phyloP scores from a whole-genome alignment of 805 yeast genomes.

The Blastobotrys terrestris region DNA sequence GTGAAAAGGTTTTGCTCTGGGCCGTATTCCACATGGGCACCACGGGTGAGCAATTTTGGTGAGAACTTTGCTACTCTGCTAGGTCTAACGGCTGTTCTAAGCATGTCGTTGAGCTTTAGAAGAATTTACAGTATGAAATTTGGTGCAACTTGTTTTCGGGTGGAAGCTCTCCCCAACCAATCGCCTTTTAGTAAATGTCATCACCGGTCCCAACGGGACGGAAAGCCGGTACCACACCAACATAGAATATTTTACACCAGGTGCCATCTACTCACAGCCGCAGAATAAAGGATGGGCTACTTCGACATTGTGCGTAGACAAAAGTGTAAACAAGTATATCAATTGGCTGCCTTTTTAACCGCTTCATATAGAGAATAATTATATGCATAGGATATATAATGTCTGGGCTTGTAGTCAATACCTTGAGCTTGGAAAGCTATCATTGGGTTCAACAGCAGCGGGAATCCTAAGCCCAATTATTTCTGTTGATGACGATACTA shows the following conservation, averaged over 20 bases:
- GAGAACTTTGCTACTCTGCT: not conserved
- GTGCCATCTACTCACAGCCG: too few relatives aligned
- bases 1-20: constrained; percentile 12
- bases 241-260: not conserved
- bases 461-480: too few relatives aligned
- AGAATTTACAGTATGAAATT: not conserved
- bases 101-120: not conserved
- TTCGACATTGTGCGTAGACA: too few relatives aligned
- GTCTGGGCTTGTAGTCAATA: too few relatives aligned
- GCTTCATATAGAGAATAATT: too few relatives aligned
- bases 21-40: constrained; percentile 17
- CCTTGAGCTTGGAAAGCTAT: too few relatives aligned
- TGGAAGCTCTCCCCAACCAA: not conserved
- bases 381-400: too few relatives aligned
- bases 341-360: too few relatives aligned
- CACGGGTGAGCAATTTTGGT: constrained; percentile 9
- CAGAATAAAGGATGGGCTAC: too few relatives aligned
- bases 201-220: constrained; percentile 1
- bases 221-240: not conserved
- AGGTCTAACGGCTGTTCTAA: constrained; percentile 4
- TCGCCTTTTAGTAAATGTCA: not conserved
- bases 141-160: not conserved
- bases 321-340: too few relatives aligned
- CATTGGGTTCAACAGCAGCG: too few relatives aligned
- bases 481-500: too few relatives aligned